Base-by-base conservation (phyloP, 2,329 filamentous ascomycete genomes). In the Akanthomyces lecanii region DNA sequence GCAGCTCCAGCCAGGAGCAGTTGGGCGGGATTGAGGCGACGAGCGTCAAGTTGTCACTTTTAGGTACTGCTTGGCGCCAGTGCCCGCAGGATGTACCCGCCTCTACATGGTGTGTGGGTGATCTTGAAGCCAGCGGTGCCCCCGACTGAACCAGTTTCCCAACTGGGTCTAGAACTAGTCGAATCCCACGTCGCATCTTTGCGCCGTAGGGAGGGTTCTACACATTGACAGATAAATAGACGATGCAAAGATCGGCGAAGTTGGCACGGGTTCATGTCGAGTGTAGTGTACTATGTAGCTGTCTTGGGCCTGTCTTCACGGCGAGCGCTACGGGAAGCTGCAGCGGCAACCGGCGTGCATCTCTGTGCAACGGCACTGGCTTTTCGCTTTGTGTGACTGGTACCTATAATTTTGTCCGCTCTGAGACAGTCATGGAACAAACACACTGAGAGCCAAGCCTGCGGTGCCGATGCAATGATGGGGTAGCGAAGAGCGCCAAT, bases 21-120 rank as follows among this genome's bases (percentile, higher is more conserved):
- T 61, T 53, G 58, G 58, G 58, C 58, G 47, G 58, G 38, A 51
- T 47, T 53, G 50, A 28, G 55, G 38, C 48, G 25, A 11, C 23
- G 23, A 30, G 36, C 28, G 7, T 47, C 33, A 18, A 12, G 11
- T 53, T 53, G 58, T 61, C 53, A 5, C 47, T 7, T 8, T 4
- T 18, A 56, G 25, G 61, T 63, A 63, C 45, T 45, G 25, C 21
- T 2, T 11, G 12, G 25, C 25, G 36, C 5, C 16, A 23, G 12
- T 52, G 18, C 12, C 25, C 23, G n/a, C 16, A 57, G 45, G 18
- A 44, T 47, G 44, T 63, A 63, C 61, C 45, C 45, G 36, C 52
- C 11, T 42, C 61, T 56, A 63, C 61, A 51, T 63, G 45, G 30
- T 10, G 28, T 16, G 11, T 14, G 21, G 7, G 28, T 28, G 42